Base-by-base conservation (phyloP, 495 filamentous ascomycete genomes). In the Trichocladium antarcticum region DNA sequence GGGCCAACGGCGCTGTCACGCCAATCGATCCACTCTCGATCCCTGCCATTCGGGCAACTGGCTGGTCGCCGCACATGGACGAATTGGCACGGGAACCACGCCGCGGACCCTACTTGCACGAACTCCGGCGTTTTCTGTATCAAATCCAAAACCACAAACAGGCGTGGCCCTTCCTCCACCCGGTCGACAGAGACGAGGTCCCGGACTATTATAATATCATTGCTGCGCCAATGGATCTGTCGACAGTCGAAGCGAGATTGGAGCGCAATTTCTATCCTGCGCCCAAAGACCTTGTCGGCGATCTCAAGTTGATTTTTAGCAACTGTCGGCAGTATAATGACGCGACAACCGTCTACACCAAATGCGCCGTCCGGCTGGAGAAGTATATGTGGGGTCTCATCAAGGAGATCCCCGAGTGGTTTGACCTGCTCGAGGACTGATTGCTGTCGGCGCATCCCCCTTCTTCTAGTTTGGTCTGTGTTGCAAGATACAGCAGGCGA, bases 51-150 rank as follows among this genome's bases (percentile, higher is more conserved):
- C 83, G 83, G 37, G 82, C 77, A 34, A 88, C 89, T 2, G 90
- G 89, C 49, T 97, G 90, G 90, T 90, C 85, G 3, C 84, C 84
- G 3, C 85, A 89, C 58, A 96, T 97, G 90, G 90, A 97, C 64
- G 85, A 88, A 55, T 66, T 97, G 21, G 87, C 89, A 1, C 83
- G 89, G 17, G 85, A 89, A 59, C 89, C 90, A 17, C 86, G 90
- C 38, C 90, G 92, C 57, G 89, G 89, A 4, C 90, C 90, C 8
- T 92, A 95, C 57, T 94, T 92, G 66, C 88, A 87, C 58, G 82
- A 88, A 48, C 77, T 95, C 0, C 72, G 93, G 6, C 86, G 90
- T 63, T 77, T 97, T 7, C 79, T 96, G 52, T 93, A 89, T 62
- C 84, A 94, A 58, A 78, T 96, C 74, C 88, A 94, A 65, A 95